Conservation (phyloP, 1,284 basidiomycete genomes). For the Anthracocystis setariae region DNA sequence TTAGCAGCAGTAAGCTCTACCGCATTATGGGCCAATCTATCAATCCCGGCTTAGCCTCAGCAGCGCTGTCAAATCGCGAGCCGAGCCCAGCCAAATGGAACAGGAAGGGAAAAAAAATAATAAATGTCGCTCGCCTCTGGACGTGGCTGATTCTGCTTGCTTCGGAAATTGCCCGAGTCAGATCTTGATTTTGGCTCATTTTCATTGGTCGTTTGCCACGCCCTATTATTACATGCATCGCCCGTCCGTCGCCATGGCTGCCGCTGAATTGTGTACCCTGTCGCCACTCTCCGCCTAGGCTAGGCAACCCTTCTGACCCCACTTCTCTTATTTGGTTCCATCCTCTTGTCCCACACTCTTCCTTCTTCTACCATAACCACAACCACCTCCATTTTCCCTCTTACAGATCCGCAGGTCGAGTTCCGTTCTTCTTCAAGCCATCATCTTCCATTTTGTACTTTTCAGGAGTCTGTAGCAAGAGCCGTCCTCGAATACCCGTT, state of each 20-base stretch:
- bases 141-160: slow-evolving; percentile 10
- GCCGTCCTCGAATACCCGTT: slow-evolving; percentile 37
- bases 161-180: slow-evolving; percentile 29
- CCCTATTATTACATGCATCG: background rate
- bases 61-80: slow-evolving; percentile 3
- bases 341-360: background rate
- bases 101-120: background rate
- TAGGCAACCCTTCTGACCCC: slow-evolving; percentile 18
- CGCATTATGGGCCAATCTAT: background rate
- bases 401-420: slow-evolving; percentile 35
- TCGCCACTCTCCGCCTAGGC: background rate
- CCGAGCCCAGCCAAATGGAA: slow-evolving; percentile 2
- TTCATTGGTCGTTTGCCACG: slow-evolving; percentile 19
- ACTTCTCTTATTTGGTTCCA: slow-evolving; percentile 3
- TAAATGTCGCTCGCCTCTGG: no score
- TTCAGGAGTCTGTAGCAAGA: slow-evolving; percentile 36
- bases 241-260: background rate
- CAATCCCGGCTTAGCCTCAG: slow-evolving; percentile 16
- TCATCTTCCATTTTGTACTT: slow-evolving; percentile 22
- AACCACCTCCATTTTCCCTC: slow-evolving; percentile 1
- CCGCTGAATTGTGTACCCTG: slow-evolving; percentile 1
- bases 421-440: slow-evolving; percentile 33
- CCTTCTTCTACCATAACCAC: slow-evolving; percentile 2
- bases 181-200: slow-evolving; percentile 11
- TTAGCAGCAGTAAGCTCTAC: slow-evolving; percentile 3